Evolutionary conservation across 805 yeast genomes (phyloP), one percentile per base, ranked within the genome.

Genomic region (Jamesozyma hellenica): DNA sequence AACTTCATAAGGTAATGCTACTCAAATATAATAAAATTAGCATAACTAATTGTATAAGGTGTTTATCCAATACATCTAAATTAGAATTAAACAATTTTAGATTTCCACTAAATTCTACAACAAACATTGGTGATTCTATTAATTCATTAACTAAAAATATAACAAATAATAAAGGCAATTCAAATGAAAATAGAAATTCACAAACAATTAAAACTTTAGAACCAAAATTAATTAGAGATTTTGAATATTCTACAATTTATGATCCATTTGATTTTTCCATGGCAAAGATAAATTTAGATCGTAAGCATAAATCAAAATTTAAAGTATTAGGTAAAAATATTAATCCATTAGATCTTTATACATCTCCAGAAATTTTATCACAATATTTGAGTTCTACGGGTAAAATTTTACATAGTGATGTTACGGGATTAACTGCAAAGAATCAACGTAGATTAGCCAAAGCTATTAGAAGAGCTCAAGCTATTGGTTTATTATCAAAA

Each of bases 201-300:
- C 27, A 39, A 40, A 18, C 29, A n/a, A 38, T 37, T 8, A 47
- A 42, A 27, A 41, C 43, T 1, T 30, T 46, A 17, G 49, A 44
- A 21, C 39, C 42, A 45, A 51, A 39, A 51, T 65, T 38, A 60
- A 62, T 46, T 60, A 65, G 36, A 42, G 47, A 9, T 67, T 72
- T 43, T 32, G 52, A 68, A 60, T 41, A 77, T 80, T 55, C 64
- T 58, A 13, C 62, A 4, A 72, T 75, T 0, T 86, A 86, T 55
- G 90, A 82, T 50, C 92, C 95, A 38, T 80, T 79, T 61, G 94
- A 84, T 58, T 84, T 85, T 50, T 73, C 83, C 25, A 60, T 75
- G 52, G 74, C 79, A 34, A 74, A 72, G 48, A 51, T 74, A 29
- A 66, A 70, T 44, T 71, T 75, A 49, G 78, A 74, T 35, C 66